Conservation (phyloP, 2,329 filamentous ascomycete genomes). For the Blastomyces gilchristii region DNA sequence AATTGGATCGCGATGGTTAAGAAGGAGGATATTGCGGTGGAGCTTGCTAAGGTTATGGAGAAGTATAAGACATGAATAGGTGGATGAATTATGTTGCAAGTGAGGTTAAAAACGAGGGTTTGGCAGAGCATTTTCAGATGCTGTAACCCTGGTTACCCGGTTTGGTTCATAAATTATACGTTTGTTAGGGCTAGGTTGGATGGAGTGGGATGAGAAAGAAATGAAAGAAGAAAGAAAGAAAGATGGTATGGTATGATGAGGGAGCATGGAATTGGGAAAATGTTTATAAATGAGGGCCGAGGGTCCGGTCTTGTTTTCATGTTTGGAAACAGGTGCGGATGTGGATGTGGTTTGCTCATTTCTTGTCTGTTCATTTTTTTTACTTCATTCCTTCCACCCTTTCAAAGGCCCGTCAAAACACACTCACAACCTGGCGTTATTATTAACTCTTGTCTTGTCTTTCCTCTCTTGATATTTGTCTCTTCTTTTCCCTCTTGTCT, state of each 20-base stretch:
- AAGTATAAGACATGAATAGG: constrained; percentile 39
- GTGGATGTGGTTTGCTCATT: neutral
- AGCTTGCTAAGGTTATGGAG: constrained; percentile 34
- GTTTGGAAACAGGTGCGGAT: neutral
- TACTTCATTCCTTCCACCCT: neutral
- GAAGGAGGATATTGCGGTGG: constrained; percentile 42
- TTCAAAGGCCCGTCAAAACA: neutral
- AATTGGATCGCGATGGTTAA: constrained; percentile 65
- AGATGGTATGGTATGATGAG: too few relatives aligned
- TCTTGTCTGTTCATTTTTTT: neutral
- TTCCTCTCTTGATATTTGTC: too few relatives aligned
- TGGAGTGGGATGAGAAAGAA: too few relatives aligned
- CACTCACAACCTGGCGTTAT: neutral
- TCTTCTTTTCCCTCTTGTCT: too few relatives aligned
- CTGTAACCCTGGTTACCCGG: too few relatives aligned
- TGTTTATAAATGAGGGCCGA: too few relatives aligned
- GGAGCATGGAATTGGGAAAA: too few relatives aligned
- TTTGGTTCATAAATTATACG: too few relatives aligned
- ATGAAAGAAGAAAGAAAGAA: too few relatives aligned
- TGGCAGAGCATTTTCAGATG: too few relatives aligned
- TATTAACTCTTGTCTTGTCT: neutral
- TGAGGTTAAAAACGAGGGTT: neutral
- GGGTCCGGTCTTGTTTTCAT: neutral
- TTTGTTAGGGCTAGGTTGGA: too few relatives aligned
- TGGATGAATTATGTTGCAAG: too few relatives aligned